Base-by-base conservation (phyloP, 495 filamentous ascomycete species). In the Hypoxylon cercidicola region DNA sequence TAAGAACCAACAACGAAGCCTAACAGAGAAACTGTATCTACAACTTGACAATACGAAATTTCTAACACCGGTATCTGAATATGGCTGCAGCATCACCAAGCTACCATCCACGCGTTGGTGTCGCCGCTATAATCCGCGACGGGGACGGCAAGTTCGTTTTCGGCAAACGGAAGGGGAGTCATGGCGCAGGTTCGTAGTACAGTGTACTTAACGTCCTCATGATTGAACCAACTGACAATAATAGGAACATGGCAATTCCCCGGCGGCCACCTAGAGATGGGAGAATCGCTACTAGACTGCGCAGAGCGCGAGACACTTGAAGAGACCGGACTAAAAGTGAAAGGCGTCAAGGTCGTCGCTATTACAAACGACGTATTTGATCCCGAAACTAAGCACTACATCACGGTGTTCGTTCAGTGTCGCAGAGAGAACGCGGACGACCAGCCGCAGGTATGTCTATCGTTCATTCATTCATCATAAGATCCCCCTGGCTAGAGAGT, bases 211-310 rank as follows among this genome's bases (percentile, higher is more conserved):
- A 7, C 15, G 11, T 23, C 7, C 19, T 39, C 11, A n/a, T n/a
- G 15, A 4, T 30, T 4, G 10, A 11, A 8, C 3, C 16, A n/a
- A 3, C 19, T 15, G 35, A 43, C 23, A 8, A 23, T 8, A 57
- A 18, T 18, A 82, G 89, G 85, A 1, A 84, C 85, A 6, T 87
- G 79, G 79, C 85, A 84, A 23, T 79, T 88, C 13, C 88, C 89
- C 3, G 89, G 89, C 43, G 89, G 89, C 3, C 89, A 92, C 50
- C 83, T 91, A 18, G 88, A 92, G 39, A 79, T 82, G 55, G 85
- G 85, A 41, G 89, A 92, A 66, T 74, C 75, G 1, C 79, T 81
- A 44, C 79, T 85, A 39, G 73, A 60, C 0, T 89, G 87, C 66
- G 88, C 88, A 0, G 79, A 72, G 47, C 82, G 89, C n/a, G 89